Evolutionary conservation across 495 filamentous ascomycete species (phyloP), one percentile per base, ranked within the genome.

Genomic region (Podospora australis): DNA sequence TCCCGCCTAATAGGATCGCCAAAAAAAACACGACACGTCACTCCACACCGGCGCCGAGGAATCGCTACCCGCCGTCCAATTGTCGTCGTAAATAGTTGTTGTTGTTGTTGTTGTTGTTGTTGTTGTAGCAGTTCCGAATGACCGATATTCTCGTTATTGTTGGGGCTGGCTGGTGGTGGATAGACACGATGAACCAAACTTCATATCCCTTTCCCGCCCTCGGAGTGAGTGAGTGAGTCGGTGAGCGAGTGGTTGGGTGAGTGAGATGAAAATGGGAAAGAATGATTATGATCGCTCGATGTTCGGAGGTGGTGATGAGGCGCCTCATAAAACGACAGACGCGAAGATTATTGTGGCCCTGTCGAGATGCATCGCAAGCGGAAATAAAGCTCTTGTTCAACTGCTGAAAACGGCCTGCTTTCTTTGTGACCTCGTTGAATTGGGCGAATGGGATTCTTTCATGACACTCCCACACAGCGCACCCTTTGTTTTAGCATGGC

Each of bases 321-420:
- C 49, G 32, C 29, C 51, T n/a, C n/a, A n/a, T 58, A 54, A 58
- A 62, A 55, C 26, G 47, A 42, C 17, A 14, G 40, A 16, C 20
- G 21, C 23, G 40, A n/a, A 43, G 22, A 10, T 9, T 28, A 47
- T 38, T 39, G 44, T 46, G 41, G 49, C 20, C 11, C 36, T 32
- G 14, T 22, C 8, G 22, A 26, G 25, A 40, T 43, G 45, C 52
- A 58, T 58, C 50, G 53, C 55, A 51, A 55, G 44, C 57, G 29
- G 54, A 59, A 54, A 60, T 48, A 58, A 64, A 50, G 58, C 19
- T 26, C 48, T 64, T 62, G 61, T 64, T 51, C 47, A 24, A 5
- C 49, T 29, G 30, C 51, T 55, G 58, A 62, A 62, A 62, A 58
- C 58, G 56, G 58, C 56, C 49, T 25, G 9, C n/a, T 39, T n/a